phyloP scores from a whole-genome alignment of 148 eudicot genomes.

The Hydrangea macrophylla region DNA sequence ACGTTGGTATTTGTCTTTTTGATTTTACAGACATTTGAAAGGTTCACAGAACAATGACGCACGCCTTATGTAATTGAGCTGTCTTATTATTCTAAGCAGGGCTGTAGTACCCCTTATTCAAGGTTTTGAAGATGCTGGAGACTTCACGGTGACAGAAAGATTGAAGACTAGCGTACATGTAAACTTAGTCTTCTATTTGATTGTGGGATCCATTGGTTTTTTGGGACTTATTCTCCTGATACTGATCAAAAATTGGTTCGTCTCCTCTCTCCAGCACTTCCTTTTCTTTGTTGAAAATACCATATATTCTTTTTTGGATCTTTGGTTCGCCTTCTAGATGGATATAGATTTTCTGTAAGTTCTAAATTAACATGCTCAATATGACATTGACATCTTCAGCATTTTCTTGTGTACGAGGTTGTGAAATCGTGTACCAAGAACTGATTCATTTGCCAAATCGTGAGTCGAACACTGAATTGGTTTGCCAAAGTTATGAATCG shows the following conservation, averaged over 20 bases:
- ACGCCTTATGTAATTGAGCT: constrained; percentile 21
- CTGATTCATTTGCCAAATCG: no score
- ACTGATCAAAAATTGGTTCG: constrained; percentile 53
- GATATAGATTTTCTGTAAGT: background rate
- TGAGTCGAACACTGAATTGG: no score
- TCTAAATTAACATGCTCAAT: background rate
- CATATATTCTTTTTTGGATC: constrained; percentile 8
- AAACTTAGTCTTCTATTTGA: constrained; percentile 77
- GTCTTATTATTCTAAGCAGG: constrained; percentile 64
- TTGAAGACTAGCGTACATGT: constrained; percentile 83
- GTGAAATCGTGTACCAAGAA: no score
- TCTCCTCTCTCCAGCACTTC: constrained; percentile 10
- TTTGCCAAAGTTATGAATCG: no score
- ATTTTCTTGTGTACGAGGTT: background rate
- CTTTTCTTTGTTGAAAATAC: constrained; percentile 6
- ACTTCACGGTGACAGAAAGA: constrained; percentile 77
- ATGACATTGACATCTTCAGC: background rate
- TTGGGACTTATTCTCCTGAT: constrained; percentile 79
- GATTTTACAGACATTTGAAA: background rate
- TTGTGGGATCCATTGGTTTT: constrained; percentile 80
- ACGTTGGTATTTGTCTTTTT: constrained; percentile 1
- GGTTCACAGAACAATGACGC: constrained; percentile 11
- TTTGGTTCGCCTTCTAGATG: background rate
- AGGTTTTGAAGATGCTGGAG: constrained; percentile 99
- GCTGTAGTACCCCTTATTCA: constrained; percentile 92